Evolutionary conservation across 2,329 filamentous ascomycete genomes (phyloP).

Genomic region (Fusarium anthophilum): DNA sequence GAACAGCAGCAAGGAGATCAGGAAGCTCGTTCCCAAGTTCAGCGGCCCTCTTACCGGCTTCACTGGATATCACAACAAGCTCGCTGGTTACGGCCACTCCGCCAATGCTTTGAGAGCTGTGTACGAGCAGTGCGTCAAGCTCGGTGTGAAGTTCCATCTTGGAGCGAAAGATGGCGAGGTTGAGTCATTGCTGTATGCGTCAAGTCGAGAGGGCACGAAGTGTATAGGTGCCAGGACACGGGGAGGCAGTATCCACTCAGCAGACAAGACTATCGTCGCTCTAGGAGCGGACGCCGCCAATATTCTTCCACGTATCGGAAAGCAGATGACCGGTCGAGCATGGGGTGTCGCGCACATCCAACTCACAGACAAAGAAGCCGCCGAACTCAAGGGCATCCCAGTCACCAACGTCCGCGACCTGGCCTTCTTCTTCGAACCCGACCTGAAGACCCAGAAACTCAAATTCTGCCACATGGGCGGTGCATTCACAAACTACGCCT

Average conservation of each 20-base stretch:
- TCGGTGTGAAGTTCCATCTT: constrained; percentile 18
- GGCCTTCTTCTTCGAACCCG: constrained; percentile 26
- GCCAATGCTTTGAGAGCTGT: constrained; percentile 21
- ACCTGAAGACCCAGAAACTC: constrained; percentile 19
- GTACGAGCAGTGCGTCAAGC: constrained; percentile 18
- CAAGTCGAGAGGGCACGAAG: constrained; percentile 9
- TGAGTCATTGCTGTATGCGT: constrained; percentile 12
- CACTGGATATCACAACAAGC: constrained; percentile 22
- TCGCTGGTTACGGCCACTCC: constrained; percentile 23
- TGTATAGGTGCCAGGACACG: constrained; percentile 19
- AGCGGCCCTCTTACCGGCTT: constrained; percentile 9
- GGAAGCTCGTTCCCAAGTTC: constrained; percentile 21
- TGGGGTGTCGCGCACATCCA: constrained; percentile 29
- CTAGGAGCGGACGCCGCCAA: constrained; percentile 18
- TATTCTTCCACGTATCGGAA: constrained; percentile 11
- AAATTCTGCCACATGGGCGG: constrained; percentile 33
- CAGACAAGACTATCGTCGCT: constrained; percentile 21
- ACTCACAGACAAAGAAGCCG: constrained; percentile 18
- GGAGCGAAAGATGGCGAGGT: constrained; percentile 15
- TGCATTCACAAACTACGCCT: constrained; percentile 24
- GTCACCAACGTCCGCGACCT: constrained; percentile 28
- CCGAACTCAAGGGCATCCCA: constrained; percentile 13
- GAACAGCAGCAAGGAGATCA: constrained; percentile 2
- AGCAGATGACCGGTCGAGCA: constrained; percentile 22
- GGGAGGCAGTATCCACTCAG: constrained; percentile 4